These are phyloP conservation scores for Calamus simplicifolius DNA, from an alignment of 176 grass and related monocot genomes.

Conservation along the genomic window DNA sequence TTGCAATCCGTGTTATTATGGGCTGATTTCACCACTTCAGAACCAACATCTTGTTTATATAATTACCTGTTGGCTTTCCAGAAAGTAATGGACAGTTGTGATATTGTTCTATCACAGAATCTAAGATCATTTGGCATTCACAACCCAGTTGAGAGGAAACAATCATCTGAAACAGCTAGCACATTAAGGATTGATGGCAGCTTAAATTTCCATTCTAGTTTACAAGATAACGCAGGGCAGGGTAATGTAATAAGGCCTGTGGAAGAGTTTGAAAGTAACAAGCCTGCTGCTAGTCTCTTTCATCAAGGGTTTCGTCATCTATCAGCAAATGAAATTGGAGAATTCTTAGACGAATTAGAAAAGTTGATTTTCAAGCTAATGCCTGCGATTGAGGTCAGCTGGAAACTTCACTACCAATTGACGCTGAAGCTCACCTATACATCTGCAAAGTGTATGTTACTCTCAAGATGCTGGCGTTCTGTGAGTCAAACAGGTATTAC, in stretches of 20 bases:
- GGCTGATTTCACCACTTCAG: constrained; percentile 50
- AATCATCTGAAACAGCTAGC: constrained; percentile 20
- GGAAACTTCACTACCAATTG: constrained; percentile 56
- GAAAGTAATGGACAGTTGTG: constrained; percentile 49
- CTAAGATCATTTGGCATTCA: constrained; percentile 42
- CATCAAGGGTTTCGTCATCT: constrained; percentile 18
- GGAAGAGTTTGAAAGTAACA: constrained; percentile 11
- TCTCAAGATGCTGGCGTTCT: constrained; percentile 42
- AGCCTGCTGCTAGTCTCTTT: not conserved
- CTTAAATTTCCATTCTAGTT: constrained; percentile 17
- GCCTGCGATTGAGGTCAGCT: constrained; percentile 39
- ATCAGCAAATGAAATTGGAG: constrained; percentile 26
- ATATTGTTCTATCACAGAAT: constrained; percentile 40
- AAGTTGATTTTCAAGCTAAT: constrained; percentile 42
- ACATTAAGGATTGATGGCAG: constrained; percentile 19
- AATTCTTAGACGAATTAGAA: constrained; percentile 44
- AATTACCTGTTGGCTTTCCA: constrained; percentile 53
- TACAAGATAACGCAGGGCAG: constrained; percentile 21
- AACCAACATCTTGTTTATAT: constrained; percentile 45
- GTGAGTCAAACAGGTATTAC: constrained; percentile 22
- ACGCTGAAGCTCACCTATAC: constrained; percentile 30
- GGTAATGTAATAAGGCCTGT: constrained; percentile 1
- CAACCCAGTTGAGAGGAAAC: constrained; percentile 22
- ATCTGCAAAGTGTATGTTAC: constrained; percentile 43
- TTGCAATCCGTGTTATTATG: constrained; percentile 44